Evolutionary conservation across 192 early-diverging fungal genomes (phyloP), one percentile per base, ranked within the genome.

Genomic region (Podila epigama): DNA sequence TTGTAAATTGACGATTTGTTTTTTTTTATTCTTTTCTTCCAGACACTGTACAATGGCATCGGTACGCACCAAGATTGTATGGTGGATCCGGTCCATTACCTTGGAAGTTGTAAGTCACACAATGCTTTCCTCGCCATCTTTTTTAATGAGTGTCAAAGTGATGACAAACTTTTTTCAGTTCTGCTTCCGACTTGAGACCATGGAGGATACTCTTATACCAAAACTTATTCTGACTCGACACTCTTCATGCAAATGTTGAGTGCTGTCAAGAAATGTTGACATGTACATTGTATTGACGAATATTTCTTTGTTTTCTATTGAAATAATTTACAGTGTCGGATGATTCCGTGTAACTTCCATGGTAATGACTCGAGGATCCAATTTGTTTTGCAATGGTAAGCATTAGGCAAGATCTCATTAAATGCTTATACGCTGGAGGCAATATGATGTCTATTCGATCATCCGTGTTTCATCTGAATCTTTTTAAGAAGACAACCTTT

Each of bases 401-500:
- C 16, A 25, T 15, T 58, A 1, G 11, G n/a, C 25, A 44, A 40
- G 3, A 53, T 25, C n/a, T 34, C 25, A 9, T 5, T 41, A n/a
- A 3, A 58, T 52, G 18, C 37, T 5, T 9, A 32, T n/a, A n/a
- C n/a, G n/a, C n/a, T n/a, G n/a, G 33, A 31, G 72, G 73, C 73
- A 68, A 77, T 68, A 77, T 77, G 73, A 77, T 77, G 73, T 77
- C 63, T 62, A 62, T 48, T 68, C 61, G 73, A 77, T 77, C 73
- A 77, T 77, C 73, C 73, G 73, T 77, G 73, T 77, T 77, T 77
- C 73, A 77, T 77, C 73, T 77, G 73, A 63, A 35, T 77, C 35
- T 62, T 27, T n/a, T 77, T 44, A 59, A 64, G 73, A 77, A 77
- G 73, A 77, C 66, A 77, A 68, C 42, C 29, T 62, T 73, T 77